Evolutionary conservation across 164 flowering plant genomes (phyloP).

Genomic region (Amborella trichopoda): DNA sequence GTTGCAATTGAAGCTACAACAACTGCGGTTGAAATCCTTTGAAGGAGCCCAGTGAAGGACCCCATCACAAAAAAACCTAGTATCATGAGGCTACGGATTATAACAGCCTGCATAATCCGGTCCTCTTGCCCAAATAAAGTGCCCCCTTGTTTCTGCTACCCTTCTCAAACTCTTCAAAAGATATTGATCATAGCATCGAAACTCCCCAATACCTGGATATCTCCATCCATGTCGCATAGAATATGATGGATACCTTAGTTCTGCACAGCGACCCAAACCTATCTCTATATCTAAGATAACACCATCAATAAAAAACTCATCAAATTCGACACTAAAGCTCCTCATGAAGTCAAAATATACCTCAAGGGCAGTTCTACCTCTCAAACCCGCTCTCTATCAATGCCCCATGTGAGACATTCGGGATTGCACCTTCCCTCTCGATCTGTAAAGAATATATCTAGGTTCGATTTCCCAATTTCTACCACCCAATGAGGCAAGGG

Average conservation of each 20-base stretch:
- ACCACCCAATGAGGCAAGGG: conserved; percentile 88
- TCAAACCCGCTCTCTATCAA: conserved; percentile 78
- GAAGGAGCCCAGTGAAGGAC: conserved; percentile 64
- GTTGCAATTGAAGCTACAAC: conserved; percentile 64
- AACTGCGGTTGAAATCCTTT: conserved; percentile 56
- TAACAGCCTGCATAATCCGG: conserved; percentile 91
- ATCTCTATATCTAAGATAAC: conserved; percentile 62
- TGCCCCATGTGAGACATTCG: conserved; percentile 95
- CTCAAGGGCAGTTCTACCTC: conserved; percentile 95
- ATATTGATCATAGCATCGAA: conserved; percentile 87
- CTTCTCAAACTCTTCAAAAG: conserved; percentile 50
- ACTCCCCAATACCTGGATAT: conserved; percentile 83
- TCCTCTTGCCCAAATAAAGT: conserved; percentile 73
- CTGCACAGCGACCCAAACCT: conserved; percentile 88
- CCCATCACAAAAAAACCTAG: conserved; percentile 85
- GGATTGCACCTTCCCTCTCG: conserved; percentile 78
- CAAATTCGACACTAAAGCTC: conserved; percentile 74
- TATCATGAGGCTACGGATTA: conserved; percentile 72
- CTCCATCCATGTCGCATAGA: conserved; percentile 66
- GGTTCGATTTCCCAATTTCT: conserved; percentile 71
- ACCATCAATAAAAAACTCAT: conserved; percentile 61
- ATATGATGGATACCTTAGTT: conserved; percentile 72
- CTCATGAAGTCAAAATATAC: conserved; percentile 92
- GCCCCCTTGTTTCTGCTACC: conserved; percentile 80
- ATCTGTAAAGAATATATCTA: conserved; percentile 75